Evolutionary conservation across 208 protist genomes (phyloP), one percentile per base, ranked within the genome.

Genomic region (Tritrichomonas foetus): DNA sequence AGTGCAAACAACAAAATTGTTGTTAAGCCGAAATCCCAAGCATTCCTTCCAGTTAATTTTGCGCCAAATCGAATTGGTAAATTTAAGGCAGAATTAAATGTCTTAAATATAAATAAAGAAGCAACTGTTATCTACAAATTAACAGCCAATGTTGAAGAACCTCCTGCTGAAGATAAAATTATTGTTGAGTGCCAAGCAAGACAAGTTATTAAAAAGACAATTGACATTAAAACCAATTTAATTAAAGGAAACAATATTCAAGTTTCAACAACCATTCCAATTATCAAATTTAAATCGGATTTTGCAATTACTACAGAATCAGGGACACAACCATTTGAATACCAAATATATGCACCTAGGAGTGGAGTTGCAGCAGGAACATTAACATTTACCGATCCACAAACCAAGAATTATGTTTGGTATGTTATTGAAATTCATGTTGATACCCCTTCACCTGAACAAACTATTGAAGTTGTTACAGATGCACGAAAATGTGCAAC

Each of bases 391-490:
- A 89, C 47, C 27, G 78, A 89, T 39, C 41, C 78, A 16, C 5
- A 44, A 3, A 39, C 78, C 27, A 49, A 49, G 27, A 89, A 89
- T 30, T 89, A 36, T 39, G 30, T 89, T 30, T 89, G 78, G 78
- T 89, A 89, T 47, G 39, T 89, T 22, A 39, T 89, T 8, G 78
- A 89, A 39, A 89, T 89, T n/a, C 41, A 89, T 9, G 78, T 89
- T 39, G 41, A 53, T 33, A 14, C 78, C 57, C 78, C 78, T 16
- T 53, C 47, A 39, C 78, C 78, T 5, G 78, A 89, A 57, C 27
- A 89, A 30, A 89, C 78, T 20, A 89, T 89, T 47, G 27, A 89
- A 57, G 78, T 89, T 1, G 39, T 22, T 57, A 89, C 78, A 89
- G 11, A 44, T 0, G 78, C 78, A 50, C 25, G 78, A 57, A 89